These are phyloP conservation scores for Chaetoscypha palmicola DNA, from an alignment of 2,329 filamentous ascomycete species.

Conservation along the genomic window DNA sequence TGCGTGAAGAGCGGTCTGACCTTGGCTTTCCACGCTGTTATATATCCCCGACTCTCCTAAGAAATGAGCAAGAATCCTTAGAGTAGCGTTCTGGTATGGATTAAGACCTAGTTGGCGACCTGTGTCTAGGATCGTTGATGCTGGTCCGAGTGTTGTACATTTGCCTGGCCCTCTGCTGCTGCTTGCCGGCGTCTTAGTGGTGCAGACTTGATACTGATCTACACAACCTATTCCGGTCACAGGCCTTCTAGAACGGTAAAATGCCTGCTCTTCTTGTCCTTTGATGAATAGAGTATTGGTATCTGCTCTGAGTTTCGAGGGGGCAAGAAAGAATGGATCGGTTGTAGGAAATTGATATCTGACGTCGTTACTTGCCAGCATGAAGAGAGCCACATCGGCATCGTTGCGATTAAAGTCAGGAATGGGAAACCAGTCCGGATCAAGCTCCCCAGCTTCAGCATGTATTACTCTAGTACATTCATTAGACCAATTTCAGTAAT, in stretches of 20 bases:
- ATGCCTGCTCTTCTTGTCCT: not conserved
- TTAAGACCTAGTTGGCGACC: not conserved
- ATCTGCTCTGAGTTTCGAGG: not conserved
- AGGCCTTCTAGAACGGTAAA: not conserved
- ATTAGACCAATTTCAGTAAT: not conserved
- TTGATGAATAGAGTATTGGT: not conserved
- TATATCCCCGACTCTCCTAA: slow-evolving; percentile 1
- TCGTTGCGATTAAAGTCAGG: not conserved
- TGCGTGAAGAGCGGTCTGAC: not conserved
- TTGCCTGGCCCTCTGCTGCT: not conserved
- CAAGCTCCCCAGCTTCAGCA: not conserved
- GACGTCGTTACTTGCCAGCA: not conserved
- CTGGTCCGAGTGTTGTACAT: slow-evolving; percentile 4
- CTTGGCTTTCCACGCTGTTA: not conserved
- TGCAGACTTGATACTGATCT: slow-evolving; percentile 33
- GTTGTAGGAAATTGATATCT: not conserved
- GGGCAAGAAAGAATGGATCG: not conserved
- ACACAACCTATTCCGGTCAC: slow-evolving; percentile 28
- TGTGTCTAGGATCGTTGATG: not conserved
- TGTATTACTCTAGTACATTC: not conserved
- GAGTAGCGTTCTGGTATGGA: not conserved
- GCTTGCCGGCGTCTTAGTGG: slow-evolving; percentile 16
- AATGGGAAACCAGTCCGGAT: not conserved
- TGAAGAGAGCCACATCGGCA: not conserved
- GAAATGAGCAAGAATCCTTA: not conserved